Conservation (phyloP, 78 protist species). For the Cyanophora paradoxa region DNA sequence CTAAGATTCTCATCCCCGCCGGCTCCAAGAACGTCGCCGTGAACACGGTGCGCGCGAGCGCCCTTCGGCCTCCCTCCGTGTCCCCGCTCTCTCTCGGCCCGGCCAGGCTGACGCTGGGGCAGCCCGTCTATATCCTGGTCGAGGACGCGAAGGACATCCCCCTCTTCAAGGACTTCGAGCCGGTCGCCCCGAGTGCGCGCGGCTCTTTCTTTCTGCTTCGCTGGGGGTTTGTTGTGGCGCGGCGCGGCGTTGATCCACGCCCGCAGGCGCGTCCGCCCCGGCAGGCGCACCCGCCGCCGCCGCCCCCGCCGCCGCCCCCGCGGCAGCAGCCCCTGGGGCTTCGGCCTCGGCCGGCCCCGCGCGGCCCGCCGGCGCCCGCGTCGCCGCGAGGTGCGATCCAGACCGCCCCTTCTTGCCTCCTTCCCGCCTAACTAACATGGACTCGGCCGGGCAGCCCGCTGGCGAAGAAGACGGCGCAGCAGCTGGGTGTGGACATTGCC, state of each 20-base stretch:
- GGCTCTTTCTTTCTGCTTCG: too few species aligned
- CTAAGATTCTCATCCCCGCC: constrained; percentile 6
- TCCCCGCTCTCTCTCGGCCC: not conserved
- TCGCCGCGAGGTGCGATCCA: not conserved
- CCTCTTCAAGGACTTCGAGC: constrained; percentile 6
- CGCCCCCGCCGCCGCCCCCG: not conserved
- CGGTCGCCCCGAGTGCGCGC: too few species aligned
- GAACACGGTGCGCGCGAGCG: not conserved
- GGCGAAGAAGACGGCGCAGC: constrained; percentile 1
- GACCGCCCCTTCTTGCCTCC: too few species aligned
- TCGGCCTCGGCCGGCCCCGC: not conserved
- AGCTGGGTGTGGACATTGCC: not conserved
- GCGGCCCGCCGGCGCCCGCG: not conserved
- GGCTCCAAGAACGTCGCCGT: constrained; percentile 8
- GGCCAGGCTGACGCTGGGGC: not conserved
- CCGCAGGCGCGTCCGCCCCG: not conserved
- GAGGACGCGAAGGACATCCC: not conserved
- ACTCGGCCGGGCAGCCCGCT: constrained; percentile 10
- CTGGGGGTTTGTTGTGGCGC: too few species aligned
- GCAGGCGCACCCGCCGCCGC: not conserved
- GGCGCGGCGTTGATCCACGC: too few species aligned
- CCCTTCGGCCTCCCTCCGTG: not conserved
- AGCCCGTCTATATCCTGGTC: not conserved
- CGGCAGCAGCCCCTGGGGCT: not conserved
- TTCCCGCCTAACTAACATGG: not conserved